These are phyloP conservation scores for Phallus indusiatus DNA, from an alignment of 768 basidiomycete genomes.

Conservation along the genomic window DNA sequence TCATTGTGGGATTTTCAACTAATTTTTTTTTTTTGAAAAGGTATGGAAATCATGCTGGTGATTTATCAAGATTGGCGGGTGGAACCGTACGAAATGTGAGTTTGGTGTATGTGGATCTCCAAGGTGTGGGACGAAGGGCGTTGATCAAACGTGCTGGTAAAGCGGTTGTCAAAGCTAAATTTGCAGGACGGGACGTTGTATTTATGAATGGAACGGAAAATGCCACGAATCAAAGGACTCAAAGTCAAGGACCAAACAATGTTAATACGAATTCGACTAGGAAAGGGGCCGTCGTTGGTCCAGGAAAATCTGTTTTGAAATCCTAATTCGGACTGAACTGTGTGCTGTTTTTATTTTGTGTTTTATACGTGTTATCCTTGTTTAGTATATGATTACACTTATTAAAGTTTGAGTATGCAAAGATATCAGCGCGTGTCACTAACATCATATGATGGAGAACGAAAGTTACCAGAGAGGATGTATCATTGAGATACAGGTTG, in stretches of 20 bases:
- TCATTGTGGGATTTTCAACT: not conserved
- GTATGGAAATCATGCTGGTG: slow-evolving; percentile 56
- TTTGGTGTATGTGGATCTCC: slow-evolving; percentile 68
- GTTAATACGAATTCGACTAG: too few species aligned
- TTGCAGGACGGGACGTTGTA: slow-evolving; percentile 17
- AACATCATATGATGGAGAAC: too few species aligned
- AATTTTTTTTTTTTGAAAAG: slow-evolving; percentile 18
- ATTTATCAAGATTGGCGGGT: slow-evolving; percentile 48
- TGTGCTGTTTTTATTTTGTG: too few species aligned
- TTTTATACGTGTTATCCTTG: too few species aligned
- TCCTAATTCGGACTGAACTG: too few species aligned
- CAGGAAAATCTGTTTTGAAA: too few species aligned
- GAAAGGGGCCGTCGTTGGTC: too few species aligned
- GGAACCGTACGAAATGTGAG: slow-evolving; percentile 63
- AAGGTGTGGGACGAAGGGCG: slow-evolving; percentile 61
- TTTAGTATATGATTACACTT: too few species aligned
- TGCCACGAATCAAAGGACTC: not conserved
- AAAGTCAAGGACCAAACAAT: not conserved
- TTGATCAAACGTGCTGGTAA: slow-evolving; percentile 54
- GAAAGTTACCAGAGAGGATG: too few species aligned
- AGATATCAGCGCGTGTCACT: too few species aligned
- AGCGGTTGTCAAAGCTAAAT: slow-evolving; percentile 42
- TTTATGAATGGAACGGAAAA: slow-evolving; percentile 6
- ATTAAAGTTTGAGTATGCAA: too few species aligned
- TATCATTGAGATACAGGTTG: too few species aligned